Conservation (phyloP, 345 rosid genomes). For the Kandelia obovata region DNA sequence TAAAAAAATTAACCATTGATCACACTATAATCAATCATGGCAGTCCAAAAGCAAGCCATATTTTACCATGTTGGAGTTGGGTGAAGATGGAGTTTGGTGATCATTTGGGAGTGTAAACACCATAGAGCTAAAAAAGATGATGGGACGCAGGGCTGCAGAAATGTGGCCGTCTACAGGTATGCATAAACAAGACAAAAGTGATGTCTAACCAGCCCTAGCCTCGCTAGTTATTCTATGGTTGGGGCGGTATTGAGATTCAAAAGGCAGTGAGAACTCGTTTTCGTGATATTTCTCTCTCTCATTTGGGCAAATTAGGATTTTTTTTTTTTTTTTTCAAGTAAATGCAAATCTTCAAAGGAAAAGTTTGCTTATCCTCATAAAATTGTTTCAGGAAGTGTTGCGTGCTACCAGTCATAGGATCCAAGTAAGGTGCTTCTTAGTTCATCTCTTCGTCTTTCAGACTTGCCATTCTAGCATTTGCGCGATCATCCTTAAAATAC, state of each 20-base stretch:
- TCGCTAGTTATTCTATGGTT: background rate
- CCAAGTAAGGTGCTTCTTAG: slow-evolving; percentile 11
- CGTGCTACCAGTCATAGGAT: background rate
- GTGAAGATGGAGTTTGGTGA: too few relatives aligned
- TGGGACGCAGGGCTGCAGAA: too few relatives aligned
- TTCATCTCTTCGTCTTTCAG: slow-evolving; percentile 59
- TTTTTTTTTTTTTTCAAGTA: background rate
- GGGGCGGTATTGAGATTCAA: background rate
- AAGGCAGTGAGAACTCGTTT: background rate
- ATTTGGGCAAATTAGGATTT: background rate
- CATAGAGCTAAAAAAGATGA: too few relatives aligned
- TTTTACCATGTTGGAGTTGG: too few relatives aligned
- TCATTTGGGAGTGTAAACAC: too few relatives aligned
- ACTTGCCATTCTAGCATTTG: slow-evolving; percentile 24
- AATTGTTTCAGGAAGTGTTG: background rate
- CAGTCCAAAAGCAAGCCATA: too few relatives aligned
- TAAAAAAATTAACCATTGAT: too few relatives aligned
- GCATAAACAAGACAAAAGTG: too few relatives aligned
- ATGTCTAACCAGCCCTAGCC: too few relatives aligned
- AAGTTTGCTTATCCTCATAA: background rate
- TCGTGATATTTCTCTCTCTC: background rate
- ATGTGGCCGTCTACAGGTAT: too few relatives aligned
- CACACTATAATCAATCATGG: too few relatives aligned
- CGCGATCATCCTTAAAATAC: background rate
- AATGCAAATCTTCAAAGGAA: background rate